Conservation (phyloP, 1,284 basidiomycete species). For the Trichosporon ovoides region DNA sequence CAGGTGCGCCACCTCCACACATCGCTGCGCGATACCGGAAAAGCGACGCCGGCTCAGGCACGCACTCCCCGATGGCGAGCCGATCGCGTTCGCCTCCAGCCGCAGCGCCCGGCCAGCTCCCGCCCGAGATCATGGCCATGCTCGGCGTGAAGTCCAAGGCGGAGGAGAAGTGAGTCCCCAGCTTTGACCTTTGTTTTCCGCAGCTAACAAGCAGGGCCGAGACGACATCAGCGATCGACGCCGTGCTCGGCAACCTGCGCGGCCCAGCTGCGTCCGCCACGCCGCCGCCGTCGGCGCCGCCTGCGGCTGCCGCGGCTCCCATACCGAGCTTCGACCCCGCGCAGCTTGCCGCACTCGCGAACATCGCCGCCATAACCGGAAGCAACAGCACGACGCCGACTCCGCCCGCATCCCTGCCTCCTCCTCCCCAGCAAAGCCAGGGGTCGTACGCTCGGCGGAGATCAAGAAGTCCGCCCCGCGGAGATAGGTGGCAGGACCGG, state of each 20-base stretch:
- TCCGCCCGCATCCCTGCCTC: not conserved
- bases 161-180: conserved; percentile 13
- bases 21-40: conserved; percentile 15
- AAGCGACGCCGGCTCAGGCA: not conserved
- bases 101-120: conserved; percentile 21
- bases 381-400: not conserved
- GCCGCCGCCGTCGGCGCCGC: not conserved
- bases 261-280: not conserved
- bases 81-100: not conserved
- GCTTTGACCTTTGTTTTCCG: not conserved
- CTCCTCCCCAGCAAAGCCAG: not conserved
- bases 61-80: not conserved
- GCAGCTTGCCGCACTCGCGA: conserved; percentile 31
- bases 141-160: conserved; percentile 33
- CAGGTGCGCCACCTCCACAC: conserved; percentile 17
- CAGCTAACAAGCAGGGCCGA: conserved; percentile 7
- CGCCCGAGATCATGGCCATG: conserved; percentile 41
- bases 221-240: conserved; percentile 14
- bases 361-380: conserved; percentile 10
- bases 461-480: not conserved
- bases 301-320: too few relatives aligned
- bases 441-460: not conserved
- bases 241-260: conserved; percentile 19
- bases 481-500: not conserved
- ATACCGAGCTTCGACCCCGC: conserved; percentile 21